Evolutionary conservation across 1,284 basidiomycete species (phyloP).

Genomic region (Pseudozyma thailandica): DNA sequence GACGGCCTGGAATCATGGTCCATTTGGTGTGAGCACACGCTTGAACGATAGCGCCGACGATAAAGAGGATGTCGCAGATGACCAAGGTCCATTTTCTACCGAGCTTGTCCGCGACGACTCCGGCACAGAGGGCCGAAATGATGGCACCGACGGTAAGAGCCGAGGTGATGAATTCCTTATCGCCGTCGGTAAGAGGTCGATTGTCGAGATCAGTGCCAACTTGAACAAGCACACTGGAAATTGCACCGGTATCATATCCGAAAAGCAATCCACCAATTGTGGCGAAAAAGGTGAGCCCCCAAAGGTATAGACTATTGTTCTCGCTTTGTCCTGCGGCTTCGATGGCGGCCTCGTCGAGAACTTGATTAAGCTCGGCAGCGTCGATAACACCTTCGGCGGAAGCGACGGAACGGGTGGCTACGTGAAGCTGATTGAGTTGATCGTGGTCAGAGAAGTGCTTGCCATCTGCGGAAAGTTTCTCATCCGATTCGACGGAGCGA

Average conservation of each 20-base stretch:
- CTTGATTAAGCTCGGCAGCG: constrained; percentile 31
- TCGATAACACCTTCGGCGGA: constrained; percentile 46
- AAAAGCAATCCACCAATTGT: constrained; percentile 49
- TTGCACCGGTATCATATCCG: constrained; percentile 51
- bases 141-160: constrained; percentile 53
- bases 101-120: constrained; percentile 65
- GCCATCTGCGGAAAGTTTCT: constrained; percentile 22
- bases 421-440: constrained; percentile 18
- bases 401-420: constrained; percentile 41
- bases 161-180: constrained; percentile 54
- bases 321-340: constrained; percentile 51
- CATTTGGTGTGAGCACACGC: constrained; percentile 65
- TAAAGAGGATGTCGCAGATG: constrained; percentile 57
- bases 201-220: constrained; percentile 44
- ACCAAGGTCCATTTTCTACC: constrained; percentile 68
- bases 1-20: constrained; percentile 68
- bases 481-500: constrained; percentile 22
- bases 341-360: constrained; percentile 53
- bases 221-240: constrained; percentile 40
- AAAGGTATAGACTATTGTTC: constrained; percentile 47
- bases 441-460: constrained; percentile 12
- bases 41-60: constrained; percentile 68
- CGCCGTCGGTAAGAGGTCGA: constrained; percentile 27
- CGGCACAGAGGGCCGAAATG: constrained; percentile 64
- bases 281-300: constrained; percentile 46